Evolutionary conservation across 2,329 filamentous ascomycete genomes (phyloP), one percentile per base, ranked within the genome.

Genomic region (Eurotiales sp.): DNA sequence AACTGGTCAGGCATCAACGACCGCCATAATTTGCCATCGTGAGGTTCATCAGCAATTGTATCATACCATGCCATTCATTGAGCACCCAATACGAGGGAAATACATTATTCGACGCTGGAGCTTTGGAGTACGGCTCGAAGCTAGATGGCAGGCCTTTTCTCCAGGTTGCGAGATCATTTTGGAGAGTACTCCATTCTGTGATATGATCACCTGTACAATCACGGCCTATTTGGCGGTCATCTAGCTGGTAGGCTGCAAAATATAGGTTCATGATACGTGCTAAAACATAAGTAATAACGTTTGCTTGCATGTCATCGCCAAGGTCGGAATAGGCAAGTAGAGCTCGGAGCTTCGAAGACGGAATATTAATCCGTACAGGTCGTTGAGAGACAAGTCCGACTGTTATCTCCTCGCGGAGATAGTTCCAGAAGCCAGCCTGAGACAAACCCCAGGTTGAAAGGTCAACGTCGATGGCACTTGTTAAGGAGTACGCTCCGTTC

Each of bases 401-500:
- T 0, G 77, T 78, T n/a, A 79, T 78, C 32, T 79, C 75, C 58
- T 79, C 75, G 1, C 76, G 69, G 0, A 79, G 65, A 48, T 77
- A 77, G 53, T 79, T 79, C 76, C 75, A 79, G 50, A 75, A 74
- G 0, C 75, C 75, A 1, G 75, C 70, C 3, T 64, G 64, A 2
- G 69, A 55, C 0, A 78, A 56, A 0, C 64, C 64, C n/a, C n/a
- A n/a, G 0, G 59, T 56, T 1, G 59, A 36, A 0, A 60, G 54
- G 3, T 50, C 14, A 10, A 61, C 48, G 29, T 59, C 42, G 7
- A 61, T 59, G 4, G 63, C 59, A 1, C 67, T 70, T 1, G 70
- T 66, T n/a, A 77, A 61, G 1, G 74, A 75, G 50, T 73, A 77
- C 0, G 72, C 74, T 0, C 75, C 75, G n/a, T 67, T 66, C 2